Base-by-base conservation (phyloP, 306 rosid species). In the Luffa acutangula region DNA sequence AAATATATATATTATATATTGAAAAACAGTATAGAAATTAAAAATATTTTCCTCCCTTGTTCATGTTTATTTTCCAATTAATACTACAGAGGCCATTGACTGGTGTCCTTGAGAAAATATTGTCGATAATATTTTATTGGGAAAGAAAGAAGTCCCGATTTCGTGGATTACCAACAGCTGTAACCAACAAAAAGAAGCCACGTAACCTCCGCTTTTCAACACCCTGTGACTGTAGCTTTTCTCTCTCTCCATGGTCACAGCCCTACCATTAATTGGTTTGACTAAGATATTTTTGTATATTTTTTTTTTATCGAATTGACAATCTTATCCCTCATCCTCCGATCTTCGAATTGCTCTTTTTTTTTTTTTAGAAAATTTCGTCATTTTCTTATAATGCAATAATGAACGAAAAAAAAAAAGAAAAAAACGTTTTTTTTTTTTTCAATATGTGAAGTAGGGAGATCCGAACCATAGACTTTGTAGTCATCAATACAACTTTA, bases 211-310 rank as follows among this genome's bases (percentile, higher is more conserved):
- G 4, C 43, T 49, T 71, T 48, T 25, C 43, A 46, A 12, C 56
- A 13, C 42, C 42, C 36, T 42, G 75, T 45, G 36, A 48, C 42
- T 12, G 36, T 72, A 20, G 8, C 20, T 5, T 5, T 25, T 45
- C 56, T 45, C 74, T 66, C 45, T 34, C 57, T 46, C 52, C 37
- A 43, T 2, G 9, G 9, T 70, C 75, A 41, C 75, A 41, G 17
- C 33, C 75, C 75, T 45, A 46, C 59, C 78, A 73, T 73, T 73
- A 73, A 73, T 73, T 73, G 45, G 78, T 46, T 49, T 51, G 78
- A 73, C 45, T 73, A 73, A 73, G 6, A 31, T 14, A 71, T 71
- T 70, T 70, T 70, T 20, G 45, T 70, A n/a, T 70, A 45, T 70
- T 3, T 45, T 21, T 21, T 20, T 20, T 10, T 15, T 0, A 0